Percentiles rank a stretch among this genome's conserved stretches.
Evolutionary conservation across 192 early-diverging fungal species (phyloP).

Genomic region (Podila verticillata): DNA sequence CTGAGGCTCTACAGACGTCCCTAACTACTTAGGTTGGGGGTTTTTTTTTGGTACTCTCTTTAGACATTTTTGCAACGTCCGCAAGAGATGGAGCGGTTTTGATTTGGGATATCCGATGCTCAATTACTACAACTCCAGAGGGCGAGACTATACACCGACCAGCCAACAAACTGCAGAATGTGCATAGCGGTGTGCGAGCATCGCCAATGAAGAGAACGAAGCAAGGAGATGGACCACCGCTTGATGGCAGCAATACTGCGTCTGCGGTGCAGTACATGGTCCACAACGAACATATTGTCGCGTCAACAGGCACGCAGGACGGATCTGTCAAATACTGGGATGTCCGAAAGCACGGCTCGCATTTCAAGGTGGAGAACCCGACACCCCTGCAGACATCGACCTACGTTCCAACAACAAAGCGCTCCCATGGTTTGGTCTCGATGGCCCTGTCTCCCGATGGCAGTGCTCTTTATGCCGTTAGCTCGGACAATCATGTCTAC

Average conservation of each 20-base stretch:
- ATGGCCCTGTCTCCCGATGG: constrained; percentile 72
- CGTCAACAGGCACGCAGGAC: constrained; percentile 70
- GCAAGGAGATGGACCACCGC: constrained; percentile 28
- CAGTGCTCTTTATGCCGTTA: constrained; percentile 73
- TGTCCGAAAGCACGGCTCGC: constrained; percentile 61
- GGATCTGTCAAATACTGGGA: constrained; percentile 88
- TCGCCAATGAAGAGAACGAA: constrained; percentile 32
- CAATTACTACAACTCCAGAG: constrained; percentile 38
- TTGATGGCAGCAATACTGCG: constrained; percentile 41
- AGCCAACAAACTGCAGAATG: constrained; percentile 33
- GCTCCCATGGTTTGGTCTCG: constrained; percentile 66
- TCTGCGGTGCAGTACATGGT: constrained; percentile 63
- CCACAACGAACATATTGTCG: constrained; percentile 58
- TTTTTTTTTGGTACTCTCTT: not conserved
- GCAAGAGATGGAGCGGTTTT: constrained; percentile 79
- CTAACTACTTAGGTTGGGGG: not conserved
- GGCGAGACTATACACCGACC: constrained; percentile 41
- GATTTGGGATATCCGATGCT: constrained; percentile 82
- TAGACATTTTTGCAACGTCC: constrained; percentile 75
- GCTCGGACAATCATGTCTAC: constrained; percentile 77
- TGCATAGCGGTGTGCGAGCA: constrained; percentile 15
- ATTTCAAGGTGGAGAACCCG: constrained; percentile 54
- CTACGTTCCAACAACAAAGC: constrained; percentile 36
- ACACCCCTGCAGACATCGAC: constrained; percentile 41
- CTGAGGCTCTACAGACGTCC: not conserved